Base-by-base conservation (phyloP, 192 early-diverging fungal species). In the Entrophospora sp. region DNA sequence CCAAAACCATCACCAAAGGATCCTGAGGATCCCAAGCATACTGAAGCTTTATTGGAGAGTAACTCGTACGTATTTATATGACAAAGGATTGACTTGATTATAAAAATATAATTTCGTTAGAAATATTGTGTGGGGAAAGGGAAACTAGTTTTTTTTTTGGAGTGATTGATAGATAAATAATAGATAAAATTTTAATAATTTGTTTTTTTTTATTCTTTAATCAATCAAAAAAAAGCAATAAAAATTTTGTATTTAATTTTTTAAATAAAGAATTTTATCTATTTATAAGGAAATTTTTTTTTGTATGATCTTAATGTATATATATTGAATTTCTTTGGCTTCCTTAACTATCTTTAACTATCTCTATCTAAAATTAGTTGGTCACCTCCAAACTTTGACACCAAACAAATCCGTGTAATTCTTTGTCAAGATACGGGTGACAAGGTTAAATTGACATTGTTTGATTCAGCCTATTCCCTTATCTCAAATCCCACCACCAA, bases 341-440 rank as follows among this genome's bases (percentile, higher is more conserved):
- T n/a, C n/a, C 3, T 14, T 30, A 28, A 9, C 20, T 30, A 38
- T n/a, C 28, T n/a, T 2, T 8, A 40, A 43, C 10, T 31, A 16
- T 43, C 34, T 61, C 2, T 8, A 61, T 27, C 22, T 9, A 25
- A 22, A 38, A 24, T 45, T 14, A 63, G 61, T 31, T 63, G 61
- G 61, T 63, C 61, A 30, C 61, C 61, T 5, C 61, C 61, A 24
- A 4, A 42, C 30, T 34, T 63, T 20, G 20, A 48, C 48, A 5
- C 44, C n/a, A 44, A 22, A 5, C 61, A 63, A 46, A 42, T 66
- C 14, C 64, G 64, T 20, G 25, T 66, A 8, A 52, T 66, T 32
- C n/a, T 66, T 13, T 66, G 64, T 42, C 64, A 66, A 55, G 64
- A 66, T 34, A 66, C 64, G 7, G 64, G 64, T 0, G 64, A 55